Evolutionary conservation across 768 basidiomycete species (phyloP).

Genomic region (Phylloporus rhodoxanthus): DNA sequence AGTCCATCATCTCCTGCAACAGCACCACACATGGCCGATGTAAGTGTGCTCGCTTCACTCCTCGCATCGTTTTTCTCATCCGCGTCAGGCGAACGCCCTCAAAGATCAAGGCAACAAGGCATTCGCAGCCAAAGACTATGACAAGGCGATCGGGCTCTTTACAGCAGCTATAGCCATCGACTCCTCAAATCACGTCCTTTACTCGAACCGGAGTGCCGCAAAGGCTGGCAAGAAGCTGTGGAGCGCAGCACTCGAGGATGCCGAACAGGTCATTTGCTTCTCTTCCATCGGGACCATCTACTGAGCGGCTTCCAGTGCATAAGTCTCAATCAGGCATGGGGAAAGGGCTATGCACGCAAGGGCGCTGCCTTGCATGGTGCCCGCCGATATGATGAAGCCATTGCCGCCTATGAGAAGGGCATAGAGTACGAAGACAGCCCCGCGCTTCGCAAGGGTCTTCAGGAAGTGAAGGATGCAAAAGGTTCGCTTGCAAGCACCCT

Average conservation of each 20-base stretch:
- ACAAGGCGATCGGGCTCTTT: constrained; percentile 80
- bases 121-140: constrained; percentile 88
- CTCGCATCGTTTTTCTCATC: constrained; percentile 16
- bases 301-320: constrained; percentile 52
- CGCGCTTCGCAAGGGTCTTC: constrained; percentile 77
- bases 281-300: not conserved
- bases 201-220: constrained; percentile 89
- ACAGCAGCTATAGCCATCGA: constrained; percentile 80
- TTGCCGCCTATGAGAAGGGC: constrained; percentile 76
- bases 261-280: constrained; percentile 64
- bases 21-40: constrained; percentile 30
- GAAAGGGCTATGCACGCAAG: constrained; percentile 87
- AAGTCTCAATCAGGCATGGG: constrained; percentile 72
- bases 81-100: constrained; percentile 47
- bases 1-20: not conserved
- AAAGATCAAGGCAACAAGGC: constrained; percentile 96
- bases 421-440: constrained; percentile 79
- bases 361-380: constrained; percentile 90
- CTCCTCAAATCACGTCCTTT: constrained; percentile 80
- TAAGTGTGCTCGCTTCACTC: constrained; percentile 17
- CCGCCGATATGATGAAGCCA: constrained; percentile 73
- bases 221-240: constrained; percentile 82
- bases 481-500: constrained; percentile 35
- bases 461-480: constrained; percentile 84
- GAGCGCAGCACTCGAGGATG: constrained; percentile 73